Evolutionary conservation across 176 grass and related monocot species (phyloP).

Genomic region (Musa acuminata): DNA sequence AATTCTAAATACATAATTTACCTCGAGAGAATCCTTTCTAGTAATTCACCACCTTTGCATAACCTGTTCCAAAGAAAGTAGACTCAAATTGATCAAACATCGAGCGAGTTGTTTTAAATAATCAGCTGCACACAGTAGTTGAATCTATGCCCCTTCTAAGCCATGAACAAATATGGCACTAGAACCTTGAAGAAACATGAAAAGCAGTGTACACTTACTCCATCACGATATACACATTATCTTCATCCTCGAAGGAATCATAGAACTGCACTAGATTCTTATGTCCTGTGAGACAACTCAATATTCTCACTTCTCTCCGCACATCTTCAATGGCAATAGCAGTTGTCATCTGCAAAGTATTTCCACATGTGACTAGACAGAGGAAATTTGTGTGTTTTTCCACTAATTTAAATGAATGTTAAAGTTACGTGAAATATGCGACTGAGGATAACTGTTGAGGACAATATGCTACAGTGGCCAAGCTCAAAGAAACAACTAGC

Average conservation of each 20-base stretch:
- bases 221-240: conserved; percentile 97
- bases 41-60: conserved; percentile 88
- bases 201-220: conserved; percentile 49
- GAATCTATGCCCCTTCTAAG: background rate
- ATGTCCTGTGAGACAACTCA: conserved; percentile 77
- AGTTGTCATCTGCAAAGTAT: conserved; percentile 76
- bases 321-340: conserved; percentile 94
- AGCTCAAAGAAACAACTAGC: too few relatives aligned
- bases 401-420: background rate
- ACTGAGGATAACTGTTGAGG: too few relatives aligned
- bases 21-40: conserved; percentile 88
- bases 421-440: too few relatives aligned
- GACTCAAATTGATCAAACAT: background rate
- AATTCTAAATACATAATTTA: conserved; percentile 3
- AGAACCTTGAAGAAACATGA: background rate
- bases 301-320: conserved; percentile 89
- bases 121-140: background rate
- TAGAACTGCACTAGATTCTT: conserved; percentile 89
- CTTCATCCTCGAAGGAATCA: conserved; percentile 87
- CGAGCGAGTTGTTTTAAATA: conserved; percentile 1
- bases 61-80: conserved; percentile 41
- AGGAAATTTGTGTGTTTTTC: too few relatives aligned
- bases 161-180: background rate
- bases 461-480: too few relatives aligned
- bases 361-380: background rate